These are phyloP conservation scores for Taphrina betulina DNA, from an alignment of 1,139 yeast genomes.

Conservation along the genomic window DNA sequence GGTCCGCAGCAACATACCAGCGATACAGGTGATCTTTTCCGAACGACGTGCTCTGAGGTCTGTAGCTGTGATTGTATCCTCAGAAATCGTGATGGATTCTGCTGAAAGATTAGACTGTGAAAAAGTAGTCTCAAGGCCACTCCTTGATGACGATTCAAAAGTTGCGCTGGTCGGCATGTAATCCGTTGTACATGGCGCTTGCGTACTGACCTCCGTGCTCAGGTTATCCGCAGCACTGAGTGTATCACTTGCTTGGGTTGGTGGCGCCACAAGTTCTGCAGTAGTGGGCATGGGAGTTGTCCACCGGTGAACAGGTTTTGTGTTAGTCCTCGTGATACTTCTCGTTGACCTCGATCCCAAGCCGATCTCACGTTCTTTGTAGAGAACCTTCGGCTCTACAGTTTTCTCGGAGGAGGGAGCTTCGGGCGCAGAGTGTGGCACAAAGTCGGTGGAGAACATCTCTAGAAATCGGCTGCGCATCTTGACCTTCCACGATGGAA, in stretches of 20 bases:
- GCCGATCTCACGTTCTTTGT: not conserved
- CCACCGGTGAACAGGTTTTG: no score
- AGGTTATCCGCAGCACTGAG: not conserved
- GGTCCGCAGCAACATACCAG: not conserved
- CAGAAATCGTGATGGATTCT: not conserved
- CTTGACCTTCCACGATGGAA: not conserved
- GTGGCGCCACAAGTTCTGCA: no score
- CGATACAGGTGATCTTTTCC: not conserved
- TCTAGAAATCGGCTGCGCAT: not conserved
- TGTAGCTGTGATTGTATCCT: not conserved
- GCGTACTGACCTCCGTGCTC: not conserved
- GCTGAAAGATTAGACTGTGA: no score
- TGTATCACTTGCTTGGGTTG: not conserved
- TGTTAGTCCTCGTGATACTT: not conserved
- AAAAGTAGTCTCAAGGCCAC: no score
- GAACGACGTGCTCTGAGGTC: not conserved
- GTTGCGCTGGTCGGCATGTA: no score
- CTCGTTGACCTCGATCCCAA: not conserved
- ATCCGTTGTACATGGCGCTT: no score
- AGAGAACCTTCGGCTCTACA: not conserved
- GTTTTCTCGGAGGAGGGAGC: not conserved
- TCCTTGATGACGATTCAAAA: not conserved
- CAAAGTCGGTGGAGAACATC: not conserved
- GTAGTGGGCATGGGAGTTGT: no score
- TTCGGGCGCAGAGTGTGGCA: not conserved